Evolutionary conservation across 164 flowering plant genomes (phyloP), one percentile per base, ranked within the genome.

Genomic region (Stephania japonica): DNA sequence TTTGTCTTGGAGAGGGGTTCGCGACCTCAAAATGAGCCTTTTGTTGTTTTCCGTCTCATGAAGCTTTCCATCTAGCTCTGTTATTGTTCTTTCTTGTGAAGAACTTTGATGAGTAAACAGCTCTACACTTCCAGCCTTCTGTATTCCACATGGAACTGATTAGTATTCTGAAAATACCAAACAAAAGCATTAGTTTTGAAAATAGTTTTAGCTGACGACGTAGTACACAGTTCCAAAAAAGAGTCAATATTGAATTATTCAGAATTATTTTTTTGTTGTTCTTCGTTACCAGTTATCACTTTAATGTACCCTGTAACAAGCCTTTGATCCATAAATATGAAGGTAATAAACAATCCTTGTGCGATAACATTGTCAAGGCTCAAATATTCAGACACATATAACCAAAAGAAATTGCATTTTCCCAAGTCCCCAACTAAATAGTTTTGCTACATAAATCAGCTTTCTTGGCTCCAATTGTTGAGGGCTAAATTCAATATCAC

Each of bases 41-140:
- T 44, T 27, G 67, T 53, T 65, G 18, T 61, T 5, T 24, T 23
- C 11, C 65, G 76, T 69, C 41, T 14, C 67, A 68, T 70, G 69
- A 67, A 18, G 13, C 69, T 38, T 24, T 24, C 11, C 44, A 16
- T 42, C 62, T 47, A 49, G 3, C 41, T 69, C 62, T 70, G 23
- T 42, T 26, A 50, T 5, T 53, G 68, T 69, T 25, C 64, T 65
- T 70, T 61, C 73, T 74, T 65, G 68, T 25, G 70, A 75, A 65
- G 67, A 56, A 44, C 61, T 67, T 71, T 67, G 72, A 59, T 42
- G 70, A 70, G 69, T 42, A 56, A 61, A 69, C 26, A 50, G 44
- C 59, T 73, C 73, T 73, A 56, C 50, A n/a, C 53, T 49, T 59
- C 32, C 49, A 62, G 72, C 63, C 38, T 65, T 63, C 64, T 56